Evolutionary conservation across 768 basidiomycete species (phyloP).

Genomic region (Holtermanniella nyarrowii): DNA sequence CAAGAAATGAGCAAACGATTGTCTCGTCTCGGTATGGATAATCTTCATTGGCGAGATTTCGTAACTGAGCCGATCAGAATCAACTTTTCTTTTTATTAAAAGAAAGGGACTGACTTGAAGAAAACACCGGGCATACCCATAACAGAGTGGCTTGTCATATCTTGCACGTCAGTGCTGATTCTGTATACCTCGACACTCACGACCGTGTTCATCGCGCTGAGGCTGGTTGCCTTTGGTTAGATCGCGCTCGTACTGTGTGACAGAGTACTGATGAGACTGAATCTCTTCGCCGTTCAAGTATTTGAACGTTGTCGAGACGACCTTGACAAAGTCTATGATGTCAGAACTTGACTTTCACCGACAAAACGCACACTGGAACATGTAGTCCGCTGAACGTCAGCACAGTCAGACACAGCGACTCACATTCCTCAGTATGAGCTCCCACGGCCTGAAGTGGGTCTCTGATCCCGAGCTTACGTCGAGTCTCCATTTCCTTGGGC

Average conservation of each 20-base stretch:
- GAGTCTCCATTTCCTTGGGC: conserved; percentile 41
- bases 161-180: too few species aligned
- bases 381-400: conserved; percentile 50
- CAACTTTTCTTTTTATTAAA: neutral
- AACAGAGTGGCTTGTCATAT: conserved; percentile 37
- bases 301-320: conserved; percentile 88
- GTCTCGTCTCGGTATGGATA: conserved; percentile 77
- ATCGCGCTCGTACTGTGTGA: conserved; percentile 92
- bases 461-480: conserved; percentile 56
- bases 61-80: conserved; percentile 63
- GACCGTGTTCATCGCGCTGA: conserved; percentile 41
- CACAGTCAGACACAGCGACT: conserved; percentile 19
- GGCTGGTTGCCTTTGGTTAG: conserved; percentile 51
- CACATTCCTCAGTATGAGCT: conserved; percentile 45
- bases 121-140: conserved; percentile 32
- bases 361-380: conserved; percentile 56
- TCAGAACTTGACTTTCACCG: neutral
- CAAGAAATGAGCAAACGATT: conserved; percentile 95
- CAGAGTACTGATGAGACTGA: conserved; percentile 88
- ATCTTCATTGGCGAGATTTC: conserved; percentile 96
- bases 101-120: conserved; percentile 23
- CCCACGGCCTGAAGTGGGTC: conserved; percentile 62
- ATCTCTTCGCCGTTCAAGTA: conserved; percentile 71
- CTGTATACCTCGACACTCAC: conserved; percentile 16
- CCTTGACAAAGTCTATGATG: conserved; percentile 78